phyloP scores from a whole-genome alignment of 73 alveolate genomes.

The Diophrys appendiculata region DNA sequence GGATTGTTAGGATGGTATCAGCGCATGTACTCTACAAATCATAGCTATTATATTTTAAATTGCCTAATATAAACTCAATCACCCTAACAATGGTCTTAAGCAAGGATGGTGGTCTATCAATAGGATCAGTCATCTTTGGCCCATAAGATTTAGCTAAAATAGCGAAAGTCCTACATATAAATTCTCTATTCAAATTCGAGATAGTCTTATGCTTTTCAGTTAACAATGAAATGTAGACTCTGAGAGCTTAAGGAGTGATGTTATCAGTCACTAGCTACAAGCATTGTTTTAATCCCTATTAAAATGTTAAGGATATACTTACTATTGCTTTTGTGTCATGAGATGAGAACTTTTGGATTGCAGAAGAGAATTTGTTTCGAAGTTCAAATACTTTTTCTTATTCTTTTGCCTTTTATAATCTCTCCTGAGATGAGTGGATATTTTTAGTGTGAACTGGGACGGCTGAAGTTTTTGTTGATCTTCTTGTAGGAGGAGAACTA shows the following conservation, averaged over 20 bases:
- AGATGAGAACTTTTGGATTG: constrained; percentile 23
- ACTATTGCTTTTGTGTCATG: constrained; percentile 36
- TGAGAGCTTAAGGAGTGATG: constrained; percentile 17
- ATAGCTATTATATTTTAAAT: constrained; percentile 51
- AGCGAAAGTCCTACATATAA: constrained; percentile 38
- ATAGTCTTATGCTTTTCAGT: constrained; percentile 39
- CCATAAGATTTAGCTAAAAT: constrained; percentile 30
- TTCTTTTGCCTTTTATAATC: constrained; percentile 16
- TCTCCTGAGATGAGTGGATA: background rate
- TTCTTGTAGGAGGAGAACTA: too few relatives aligned
- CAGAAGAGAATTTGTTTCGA: constrained; percentile 22
- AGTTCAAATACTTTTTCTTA: constrained; percentile 13
- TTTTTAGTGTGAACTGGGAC: too few relatives aligned
- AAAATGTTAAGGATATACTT: background rate
- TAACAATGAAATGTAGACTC: constrained; percentile 38
- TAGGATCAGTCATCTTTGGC: constrained; percentile 28
- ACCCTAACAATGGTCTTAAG: constrained; percentile 50
- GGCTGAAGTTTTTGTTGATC: too few relatives aligned
- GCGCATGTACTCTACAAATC: too few relatives aligned
- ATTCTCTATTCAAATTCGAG: constrained; percentile 40
- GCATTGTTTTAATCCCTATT: constrained; percentile 30
- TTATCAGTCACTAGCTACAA: constrained; percentile 24
- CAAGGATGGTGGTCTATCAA: constrained; percentile 59
- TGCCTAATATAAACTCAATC: constrained; percentile 28
- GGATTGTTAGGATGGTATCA: too few relatives aligned